A percentile compares a stretch with the other conserved stretches of the same genome.
Conservation (phyloP, 164 flowering plant genomes). For the Stephania yunnanensis region DNA sequence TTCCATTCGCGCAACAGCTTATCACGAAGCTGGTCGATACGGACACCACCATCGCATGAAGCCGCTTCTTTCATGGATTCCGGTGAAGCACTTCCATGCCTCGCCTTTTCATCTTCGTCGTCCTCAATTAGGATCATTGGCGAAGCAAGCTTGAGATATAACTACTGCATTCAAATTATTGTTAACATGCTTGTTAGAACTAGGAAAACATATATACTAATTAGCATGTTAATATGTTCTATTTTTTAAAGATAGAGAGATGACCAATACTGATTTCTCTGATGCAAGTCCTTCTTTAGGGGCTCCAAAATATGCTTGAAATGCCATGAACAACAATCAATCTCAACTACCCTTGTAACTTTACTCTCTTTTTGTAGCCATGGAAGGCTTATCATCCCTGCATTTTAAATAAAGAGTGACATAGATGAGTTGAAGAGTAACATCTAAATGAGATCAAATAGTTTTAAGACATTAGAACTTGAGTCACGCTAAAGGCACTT, state of each 20-base stretch:
- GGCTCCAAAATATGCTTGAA: not conserved
- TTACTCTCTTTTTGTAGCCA: not conserved
- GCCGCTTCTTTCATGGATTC: not conserved
- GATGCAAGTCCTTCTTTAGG: not conserved
- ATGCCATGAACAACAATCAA: conserved; percentile 1
- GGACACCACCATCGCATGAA: not conserved
- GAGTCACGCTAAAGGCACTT: too few relatives aligned
- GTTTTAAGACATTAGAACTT: too few relatives aligned
- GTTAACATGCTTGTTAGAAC: not conserved
- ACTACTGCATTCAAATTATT: not conserved
- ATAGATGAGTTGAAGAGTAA: too few relatives aligned
- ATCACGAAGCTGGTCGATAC: not conserved
- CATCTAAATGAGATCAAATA: not conserved
- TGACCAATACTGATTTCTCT: not conserved
- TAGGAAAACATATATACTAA: too few relatives aligned
- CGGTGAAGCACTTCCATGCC: not conserved
- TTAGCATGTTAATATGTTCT: not conserved
- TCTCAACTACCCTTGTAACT: not conserved
- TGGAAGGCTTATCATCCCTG: too few relatives aligned
- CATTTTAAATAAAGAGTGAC: too few relatives aligned
- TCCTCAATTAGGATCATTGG: not conserved
- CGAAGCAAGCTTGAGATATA: not conserved
- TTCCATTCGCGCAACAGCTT: not conserved
- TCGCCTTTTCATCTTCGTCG: not conserved
- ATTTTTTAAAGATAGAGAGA: not conserved